Evolutionary conservation across 257 asterid species (phyloP).

Genomic region (Solanum sitiens): DNA sequence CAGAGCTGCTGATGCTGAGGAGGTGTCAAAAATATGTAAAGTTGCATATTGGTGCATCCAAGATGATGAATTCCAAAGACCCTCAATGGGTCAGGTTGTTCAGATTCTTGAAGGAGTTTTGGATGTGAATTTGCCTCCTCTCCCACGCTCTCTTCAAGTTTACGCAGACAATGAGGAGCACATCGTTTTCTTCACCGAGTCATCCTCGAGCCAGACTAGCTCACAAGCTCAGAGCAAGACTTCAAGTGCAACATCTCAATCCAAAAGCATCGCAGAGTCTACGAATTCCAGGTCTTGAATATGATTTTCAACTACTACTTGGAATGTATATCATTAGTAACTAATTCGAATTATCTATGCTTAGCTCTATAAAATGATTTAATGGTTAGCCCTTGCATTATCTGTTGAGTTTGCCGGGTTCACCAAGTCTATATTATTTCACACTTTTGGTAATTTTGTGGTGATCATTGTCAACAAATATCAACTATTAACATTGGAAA

Average conservation of each 20-base stretch:
- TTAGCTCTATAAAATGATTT: neutral
- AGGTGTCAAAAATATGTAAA: conserved; percentile 24
- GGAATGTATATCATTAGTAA: neutral
- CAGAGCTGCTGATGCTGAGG: conserved; percentile 18
- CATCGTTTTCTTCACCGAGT: conserved; percentile 62
- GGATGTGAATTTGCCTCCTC: conserved; percentile 35
- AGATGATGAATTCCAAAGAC: conserved; percentile 34
- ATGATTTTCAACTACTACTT: neutral
- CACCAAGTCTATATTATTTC: neutral
- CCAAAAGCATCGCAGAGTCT: conserved; percentile 14
- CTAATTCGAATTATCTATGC: neutral
- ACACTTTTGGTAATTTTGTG: neutral
- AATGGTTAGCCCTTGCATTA: neutral
- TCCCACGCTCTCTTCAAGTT: conserved; percentile 35
- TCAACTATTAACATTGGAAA: neutral
- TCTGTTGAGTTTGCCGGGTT: neutral
- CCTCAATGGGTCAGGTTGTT: conserved; percentile 34
- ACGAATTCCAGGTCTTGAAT: neutral
- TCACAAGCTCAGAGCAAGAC: conserved; percentile 26
- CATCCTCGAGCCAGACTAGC: conserved; percentile 38
- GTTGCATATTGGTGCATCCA: conserved; percentile 47
- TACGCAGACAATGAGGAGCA: conserved; percentile 32
- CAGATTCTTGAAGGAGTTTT: conserved; percentile 41
- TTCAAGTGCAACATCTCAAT: conserved; percentile 26
- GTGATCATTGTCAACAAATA: neutral